Percentiles rank a stretch among this genome's conserved stretches.
Evolutionary conservation across 176 grass and related monocot species (phyloP).

Genomic region (Chloris gayana): DNA sequence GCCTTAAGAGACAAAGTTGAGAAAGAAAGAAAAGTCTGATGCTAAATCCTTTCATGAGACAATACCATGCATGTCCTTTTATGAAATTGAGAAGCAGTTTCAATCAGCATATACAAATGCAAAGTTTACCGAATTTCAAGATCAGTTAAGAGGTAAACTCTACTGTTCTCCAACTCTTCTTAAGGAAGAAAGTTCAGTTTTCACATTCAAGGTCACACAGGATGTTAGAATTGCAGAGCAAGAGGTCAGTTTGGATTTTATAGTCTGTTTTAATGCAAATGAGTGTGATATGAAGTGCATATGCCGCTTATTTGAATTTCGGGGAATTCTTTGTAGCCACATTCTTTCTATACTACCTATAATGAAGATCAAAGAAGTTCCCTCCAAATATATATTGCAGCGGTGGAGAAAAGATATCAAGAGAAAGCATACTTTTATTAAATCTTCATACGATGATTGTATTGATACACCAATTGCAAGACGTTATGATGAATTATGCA

Average conservation of each 20-base stretch:
- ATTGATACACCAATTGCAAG: not conserved
- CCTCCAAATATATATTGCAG: not conserved
- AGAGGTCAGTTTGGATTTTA: too few relatives aligned
- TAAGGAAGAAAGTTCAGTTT: not conserved
- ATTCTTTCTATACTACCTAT: not conserved
- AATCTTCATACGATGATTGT: not conserved
- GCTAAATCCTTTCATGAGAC: not conserved
- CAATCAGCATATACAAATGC: not conserved
- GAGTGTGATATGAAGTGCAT: not conserved
- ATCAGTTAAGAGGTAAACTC: not conserved
- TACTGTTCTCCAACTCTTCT: not conserved
- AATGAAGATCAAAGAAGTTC: not conserved
- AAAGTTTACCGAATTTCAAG: not conserved
- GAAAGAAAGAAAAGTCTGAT: not conserved
- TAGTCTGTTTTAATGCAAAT: too few relatives aligned
- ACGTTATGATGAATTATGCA: slow-evolving; percentile 1
- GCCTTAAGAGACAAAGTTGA: too few relatives aligned
- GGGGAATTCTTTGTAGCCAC: not conserved
- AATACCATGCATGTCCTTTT: not conserved
- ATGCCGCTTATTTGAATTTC: not conserved
- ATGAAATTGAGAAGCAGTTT: not conserved
- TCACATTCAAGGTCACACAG: too few relatives aligned
- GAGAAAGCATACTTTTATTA: not conserved
- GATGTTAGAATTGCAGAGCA: too few relatives aligned
- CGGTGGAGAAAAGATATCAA: not conserved